Base-by-base conservation (phyloP, 768 basidiomycete genomes). In the Favolaschia claudopus region DNA sequence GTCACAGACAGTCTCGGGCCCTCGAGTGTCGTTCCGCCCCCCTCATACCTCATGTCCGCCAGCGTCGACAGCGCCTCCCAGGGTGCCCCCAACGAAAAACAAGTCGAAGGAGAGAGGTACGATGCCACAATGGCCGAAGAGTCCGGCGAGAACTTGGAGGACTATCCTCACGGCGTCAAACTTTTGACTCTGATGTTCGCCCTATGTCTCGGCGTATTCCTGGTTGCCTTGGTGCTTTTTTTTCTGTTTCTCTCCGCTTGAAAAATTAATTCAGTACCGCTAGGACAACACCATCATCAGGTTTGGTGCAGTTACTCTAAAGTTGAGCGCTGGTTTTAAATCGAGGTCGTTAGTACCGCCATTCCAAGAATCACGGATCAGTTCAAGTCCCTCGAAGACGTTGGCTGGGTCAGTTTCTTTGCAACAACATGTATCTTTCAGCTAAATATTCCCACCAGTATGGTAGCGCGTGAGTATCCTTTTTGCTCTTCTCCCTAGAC, bases 351-450 rank as follows among this genome's bases (percentile, higher is more conserved):
- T n/a, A n/a, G n/a, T n/a, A 67, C 69, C n/a, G 70, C 70, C 6
- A 68, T 69, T 32, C 73, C 72, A 8, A 62, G 58, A 20, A 72
- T 75, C 43, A 70, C 70, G 24, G 69, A 70, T 20, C 53, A 69
- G 20, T 75, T 75, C 52, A 49, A 74, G 59, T 66, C 70, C 7
- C 65, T 75, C 13, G 56, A 59, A 25, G 64, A 72, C 25, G 67
- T 73, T 7, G 65, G 46, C n/a, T 59, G 58, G 40, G 40, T 42
- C 12, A 19, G 40, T 42, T 8, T 42, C n/a, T 22, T 42, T 22
- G n/a, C n/a, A n/a, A n/a, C n/a, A n/a, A n/a, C 24, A n/a, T 22
- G 12, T 42, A 10, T 19, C n/a, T 19, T 42, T 42, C 40, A 10
- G 40, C 13, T 22, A 13, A 12, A 42, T 15, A 10, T n/a, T 9